Percentiles rank a stretch among this genome's conserved stretches.
Evolutionary conservation across 768 basidiomycete species (phyloP).

Genomic region (Clitopilus passeckerianus): DNA sequence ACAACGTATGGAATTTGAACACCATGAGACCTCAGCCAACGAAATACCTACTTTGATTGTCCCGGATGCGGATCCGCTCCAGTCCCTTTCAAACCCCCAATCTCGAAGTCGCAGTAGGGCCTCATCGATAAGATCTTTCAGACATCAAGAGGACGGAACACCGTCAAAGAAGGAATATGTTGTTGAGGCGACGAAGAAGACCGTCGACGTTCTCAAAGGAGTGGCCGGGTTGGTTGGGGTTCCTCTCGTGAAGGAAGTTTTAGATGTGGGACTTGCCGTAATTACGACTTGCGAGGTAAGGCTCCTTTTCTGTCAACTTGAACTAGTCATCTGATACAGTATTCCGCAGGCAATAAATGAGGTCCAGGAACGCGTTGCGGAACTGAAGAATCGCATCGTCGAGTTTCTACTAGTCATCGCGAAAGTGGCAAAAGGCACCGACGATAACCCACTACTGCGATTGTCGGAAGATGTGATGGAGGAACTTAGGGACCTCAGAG

Average conservation of each 20-base stretch:
- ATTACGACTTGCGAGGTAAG: background rate
- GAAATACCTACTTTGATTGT: too few relatives aligned
- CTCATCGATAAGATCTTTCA: background rate
- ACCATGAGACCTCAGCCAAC: too few relatives aligned
- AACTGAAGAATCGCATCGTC: background rate
- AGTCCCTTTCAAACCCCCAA: too few relatives aligned
- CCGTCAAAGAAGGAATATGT: background rate
- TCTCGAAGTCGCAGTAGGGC: background rate
- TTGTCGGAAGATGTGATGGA: background rate
- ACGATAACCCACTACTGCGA: background rate
- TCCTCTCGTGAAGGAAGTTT: background rate
- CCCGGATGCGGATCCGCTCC: too few relatives aligned
- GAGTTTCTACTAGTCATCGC: background rate
- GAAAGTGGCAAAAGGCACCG: background rate
- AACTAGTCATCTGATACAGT: too few relatives aligned
- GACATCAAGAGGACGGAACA: background rate
- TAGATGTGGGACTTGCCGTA: background rate
- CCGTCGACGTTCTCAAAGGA: background rate
- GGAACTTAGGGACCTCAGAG: background rate
- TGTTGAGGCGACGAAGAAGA: background rate
- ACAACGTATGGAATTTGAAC: too few relatives aligned
- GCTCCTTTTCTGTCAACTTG: too few relatives aligned
- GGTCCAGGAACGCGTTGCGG: background rate
- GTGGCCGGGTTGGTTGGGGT: background rate
- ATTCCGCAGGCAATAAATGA: background rate